phyloP scores from a whole-genome alignment of 176 grass and related monocot species.

The Musa schizocarpa region DNA sequence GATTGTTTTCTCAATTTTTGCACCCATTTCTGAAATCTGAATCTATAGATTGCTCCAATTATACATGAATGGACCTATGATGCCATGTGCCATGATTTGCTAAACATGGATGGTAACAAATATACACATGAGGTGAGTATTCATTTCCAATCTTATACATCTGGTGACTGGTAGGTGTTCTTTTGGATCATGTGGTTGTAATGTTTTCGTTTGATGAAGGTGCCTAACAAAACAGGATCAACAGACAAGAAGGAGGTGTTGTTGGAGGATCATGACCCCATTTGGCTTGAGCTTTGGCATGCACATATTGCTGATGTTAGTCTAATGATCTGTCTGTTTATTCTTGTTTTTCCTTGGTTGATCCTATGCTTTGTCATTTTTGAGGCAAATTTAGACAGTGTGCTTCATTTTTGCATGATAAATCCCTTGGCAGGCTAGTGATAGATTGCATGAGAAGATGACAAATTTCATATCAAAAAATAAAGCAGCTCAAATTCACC shows the following conservation, averaged over 20 bases:
- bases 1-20: neutral
- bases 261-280: constrained; percentile 85
- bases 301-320: constrained; percentile 72
- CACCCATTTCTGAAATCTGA: no score
- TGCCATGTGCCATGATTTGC: constrained; percentile 89
- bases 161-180: neutral
- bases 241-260: constrained; percentile 65
- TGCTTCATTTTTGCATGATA: neutral
- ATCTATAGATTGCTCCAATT: constrained; percentile 64
- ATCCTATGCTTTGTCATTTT: neutral
- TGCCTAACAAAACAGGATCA: constrained; percentile 48
- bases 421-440: constrained; percentile 45
- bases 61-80: constrained; percentile 99
- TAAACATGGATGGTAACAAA: constrained; percentile 86
- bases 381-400: neutral
- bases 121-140: constrained; percentile 69
- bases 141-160: neutral
- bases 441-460: constrained; percentile 81
- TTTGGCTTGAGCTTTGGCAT: constrained; percentile 79
- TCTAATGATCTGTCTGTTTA: constrained; percentile 13
- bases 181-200: neutral
- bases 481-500: constrained; percentile 75
- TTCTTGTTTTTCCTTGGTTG: neutral
- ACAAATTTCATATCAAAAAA: constrained; percentile 68
- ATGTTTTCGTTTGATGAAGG: constrained; percentile 19